phyloP scores from a whole-genome alignment of 306 rosid species.

The Sesbania bispinosa region DNA sequence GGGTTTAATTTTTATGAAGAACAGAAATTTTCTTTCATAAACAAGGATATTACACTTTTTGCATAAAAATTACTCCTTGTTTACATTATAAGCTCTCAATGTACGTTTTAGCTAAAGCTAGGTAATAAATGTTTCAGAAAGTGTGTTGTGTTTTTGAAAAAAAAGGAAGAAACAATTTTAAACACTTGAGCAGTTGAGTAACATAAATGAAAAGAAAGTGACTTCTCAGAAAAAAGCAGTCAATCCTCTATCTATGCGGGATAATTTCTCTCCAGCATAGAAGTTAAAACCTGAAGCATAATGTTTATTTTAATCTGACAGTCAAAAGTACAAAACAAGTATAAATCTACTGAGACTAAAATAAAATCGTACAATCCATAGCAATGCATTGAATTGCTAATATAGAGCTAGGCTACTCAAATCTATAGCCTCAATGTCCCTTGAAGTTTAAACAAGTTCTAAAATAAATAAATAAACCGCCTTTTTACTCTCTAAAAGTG shows the following conservation, averaged over 20 bases:
- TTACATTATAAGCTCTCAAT: too few species aligned
- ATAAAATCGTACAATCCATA: neutral
- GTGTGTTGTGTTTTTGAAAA: neutral
- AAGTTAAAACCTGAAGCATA: neutral
- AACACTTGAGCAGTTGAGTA: neutral
- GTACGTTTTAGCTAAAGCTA: too few species aligned
- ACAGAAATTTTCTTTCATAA: neutral
- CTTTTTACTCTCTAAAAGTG: too few species aligned
- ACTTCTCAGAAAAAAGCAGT: neutral
- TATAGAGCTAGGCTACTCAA: neutral
- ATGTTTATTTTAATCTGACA: neutral
- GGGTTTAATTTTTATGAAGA: neutral
- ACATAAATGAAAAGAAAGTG: neutral
- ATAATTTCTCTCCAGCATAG: neutral
- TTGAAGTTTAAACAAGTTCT: too few species aligned
- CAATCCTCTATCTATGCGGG: neutral
- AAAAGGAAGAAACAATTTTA: too few species aligned
- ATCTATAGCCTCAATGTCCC: too few species aligned
- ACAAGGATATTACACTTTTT: neutral
- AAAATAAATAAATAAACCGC: too few species aligned
- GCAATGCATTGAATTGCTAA: constrained; percentile 1
- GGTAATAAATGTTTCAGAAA: too few species aligned
- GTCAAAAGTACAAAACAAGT: neutral
- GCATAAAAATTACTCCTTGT: neutral
- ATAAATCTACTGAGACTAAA: neutral